phyloP scores from a whole-genome alignment of 441 rosid genomes.

The Populus hybrid region DNA sequence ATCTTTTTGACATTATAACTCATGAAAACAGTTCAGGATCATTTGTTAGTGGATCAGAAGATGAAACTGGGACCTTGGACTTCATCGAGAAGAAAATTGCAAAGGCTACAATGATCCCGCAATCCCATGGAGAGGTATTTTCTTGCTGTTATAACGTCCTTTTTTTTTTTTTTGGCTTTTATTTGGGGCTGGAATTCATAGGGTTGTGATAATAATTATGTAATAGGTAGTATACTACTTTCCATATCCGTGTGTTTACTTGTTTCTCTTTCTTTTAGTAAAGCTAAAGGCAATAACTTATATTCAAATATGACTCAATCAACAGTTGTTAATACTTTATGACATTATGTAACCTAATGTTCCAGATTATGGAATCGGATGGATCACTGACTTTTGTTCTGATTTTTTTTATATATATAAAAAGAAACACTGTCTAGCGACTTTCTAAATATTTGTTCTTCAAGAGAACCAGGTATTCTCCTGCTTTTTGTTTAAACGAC shows the following conservation, averaged over 20 bases:
- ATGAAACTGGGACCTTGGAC: slow-evolving; percentile 56
- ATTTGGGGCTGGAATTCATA: neutral
- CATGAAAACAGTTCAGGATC: slow-evolving; percentile 66
- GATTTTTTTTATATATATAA: neutral
- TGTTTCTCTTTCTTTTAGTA: neutral
- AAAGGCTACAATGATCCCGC: slow-evolving; percentile 70
- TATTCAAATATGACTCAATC: neutral
- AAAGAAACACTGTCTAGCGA: neutral
- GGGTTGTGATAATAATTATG: neutral
- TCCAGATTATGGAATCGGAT: neutral
- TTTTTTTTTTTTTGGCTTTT: neutral
- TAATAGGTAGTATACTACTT: neutral
- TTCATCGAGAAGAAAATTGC: slow-evolving; percentile 71
- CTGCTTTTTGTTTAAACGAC: neutral
- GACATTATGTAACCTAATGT: neutral
- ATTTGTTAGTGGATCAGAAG: slow-evolving; percentile 76
- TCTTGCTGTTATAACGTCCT: neutral
- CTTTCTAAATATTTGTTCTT: neutral
- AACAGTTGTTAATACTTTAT: neutral
- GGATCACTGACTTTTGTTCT: neutral
- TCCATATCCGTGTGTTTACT: neutral
- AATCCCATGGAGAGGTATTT: slow-evolving; percentile 75
- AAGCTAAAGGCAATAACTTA: neutral
- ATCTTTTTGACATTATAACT: neutral
- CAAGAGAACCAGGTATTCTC: neutral